Conservation (phyloP, 164 flowering plant species). For the Annona squamosa region DNA sequence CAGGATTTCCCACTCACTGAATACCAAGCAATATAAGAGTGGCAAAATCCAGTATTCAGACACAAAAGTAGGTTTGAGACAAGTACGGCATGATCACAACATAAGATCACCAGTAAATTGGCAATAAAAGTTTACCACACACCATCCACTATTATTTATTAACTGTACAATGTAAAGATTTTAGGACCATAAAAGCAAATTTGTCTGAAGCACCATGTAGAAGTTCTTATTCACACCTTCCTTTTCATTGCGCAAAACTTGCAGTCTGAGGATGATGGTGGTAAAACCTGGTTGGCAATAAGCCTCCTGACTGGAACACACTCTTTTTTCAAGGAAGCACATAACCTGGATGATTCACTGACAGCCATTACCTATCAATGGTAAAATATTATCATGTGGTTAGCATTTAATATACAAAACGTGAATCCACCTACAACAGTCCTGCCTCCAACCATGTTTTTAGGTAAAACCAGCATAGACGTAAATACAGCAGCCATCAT, state of each 20-base stretch:
- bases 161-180: not conserved
- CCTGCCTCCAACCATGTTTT: not conserved
- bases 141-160: not conserved
- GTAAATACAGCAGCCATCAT: not conserved
- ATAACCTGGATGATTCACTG: conserved; percentile 75
- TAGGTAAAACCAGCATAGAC: not conserved
- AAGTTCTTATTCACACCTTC: conserved; percentile 43
- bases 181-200: not conserved
- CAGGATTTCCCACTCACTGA: too few relatives aligned
- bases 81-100: not conserved
- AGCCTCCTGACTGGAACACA: conserved; percentile 73
- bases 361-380: conserved; percentile 75
- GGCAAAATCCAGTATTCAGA: too few relatives aligned
- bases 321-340: conserved; percentile 75
- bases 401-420: not conserved
- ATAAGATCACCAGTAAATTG: not conserved
- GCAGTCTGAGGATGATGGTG: conserved; percentile 83
- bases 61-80: too few relatives aligned
- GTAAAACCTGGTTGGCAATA: conserved; percentile 81
- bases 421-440: not conserved
- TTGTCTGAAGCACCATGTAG: not conserved
- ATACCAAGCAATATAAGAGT: too few relatives aligned
- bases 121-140: not conserved
- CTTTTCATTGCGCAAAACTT: conserved; percentile 86
- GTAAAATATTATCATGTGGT: not conserved